phyloP scores from a whole-genome alignment of 2,329 filamentous ascomycete genomes.

The Colletotrichum caudatum region DNA sequence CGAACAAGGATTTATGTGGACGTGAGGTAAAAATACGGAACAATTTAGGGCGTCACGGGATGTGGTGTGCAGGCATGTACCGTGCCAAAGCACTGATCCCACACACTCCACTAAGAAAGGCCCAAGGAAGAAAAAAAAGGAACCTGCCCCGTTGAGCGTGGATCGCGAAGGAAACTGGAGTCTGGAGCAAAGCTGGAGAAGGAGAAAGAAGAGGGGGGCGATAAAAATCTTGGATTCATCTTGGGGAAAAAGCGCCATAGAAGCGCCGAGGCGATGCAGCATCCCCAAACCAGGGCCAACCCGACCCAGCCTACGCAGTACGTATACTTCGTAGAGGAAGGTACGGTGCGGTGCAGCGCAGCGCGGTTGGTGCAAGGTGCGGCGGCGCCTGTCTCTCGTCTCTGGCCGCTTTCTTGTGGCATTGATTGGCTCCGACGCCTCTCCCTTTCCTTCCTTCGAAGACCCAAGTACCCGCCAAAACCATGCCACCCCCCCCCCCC shows the following conservation, averaged over 20 bases:
- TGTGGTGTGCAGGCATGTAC: background rate
- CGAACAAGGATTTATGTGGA: slow-evolving; percentile 11
- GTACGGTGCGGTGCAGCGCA: background rate
- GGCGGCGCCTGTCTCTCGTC: slow-evolving; percentile 23
- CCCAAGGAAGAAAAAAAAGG: background rate
- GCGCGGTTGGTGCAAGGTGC: background rate
- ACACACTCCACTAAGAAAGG: background rate
- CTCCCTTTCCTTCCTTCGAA: slow-evolving; percentile 1
- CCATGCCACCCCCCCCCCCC: background rate
- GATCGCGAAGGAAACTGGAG: slow-evolving; percentile 4
- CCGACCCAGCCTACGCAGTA: no score
- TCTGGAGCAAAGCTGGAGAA: background rate
- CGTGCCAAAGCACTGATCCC: background rate
- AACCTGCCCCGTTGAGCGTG: background rate
- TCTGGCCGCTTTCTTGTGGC: slow-evolving; percentile 12
- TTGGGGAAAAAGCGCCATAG: slow-evolving; percentile 41
- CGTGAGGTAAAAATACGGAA: background rate
- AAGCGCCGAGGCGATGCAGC: slow-evolving; percentile 33
- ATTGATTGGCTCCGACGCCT: slow-evolving; percentile 30
- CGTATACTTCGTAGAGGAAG: background rate
- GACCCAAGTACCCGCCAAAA: no score
- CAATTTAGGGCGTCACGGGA: background rate
- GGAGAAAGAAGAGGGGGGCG: background rate
- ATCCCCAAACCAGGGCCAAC: background rate
- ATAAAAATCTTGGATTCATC: slow-evolving; percentile 7